A percentile compares a stretch with the other conserved stretches of the same genome.
Conservation (phyloP, 768 basidiomycete species). For the Saitozyma podzolica region DNA sequence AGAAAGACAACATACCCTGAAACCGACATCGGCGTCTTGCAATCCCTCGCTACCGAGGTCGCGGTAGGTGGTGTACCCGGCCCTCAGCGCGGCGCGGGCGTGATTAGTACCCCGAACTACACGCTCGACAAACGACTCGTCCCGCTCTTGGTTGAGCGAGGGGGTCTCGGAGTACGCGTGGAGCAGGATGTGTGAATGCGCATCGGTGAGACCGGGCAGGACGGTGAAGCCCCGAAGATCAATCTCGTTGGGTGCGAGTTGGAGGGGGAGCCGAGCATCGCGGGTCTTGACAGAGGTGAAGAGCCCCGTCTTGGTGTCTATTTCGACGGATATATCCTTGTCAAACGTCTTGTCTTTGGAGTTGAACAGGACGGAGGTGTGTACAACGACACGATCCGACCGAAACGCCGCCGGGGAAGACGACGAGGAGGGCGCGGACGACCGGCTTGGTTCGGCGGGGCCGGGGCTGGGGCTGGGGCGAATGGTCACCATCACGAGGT, state of each 20-base stretch:
- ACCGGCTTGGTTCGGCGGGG: too few relatives aligned
- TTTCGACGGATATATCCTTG: slow-evolving; percentile 8
- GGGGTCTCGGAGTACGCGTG: slow-evolving; percentile 22
- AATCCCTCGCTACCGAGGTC: slow-evolving; percentile 27
- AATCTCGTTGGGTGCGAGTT: slow-evolving; percentile 1
- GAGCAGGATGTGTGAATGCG: slow-evolving; percentile 28
- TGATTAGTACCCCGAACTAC: slow-evolving; percentile 26
- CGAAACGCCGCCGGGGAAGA: too few relatives aligned
- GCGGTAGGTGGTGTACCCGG: slow-evolving; percentile 31
- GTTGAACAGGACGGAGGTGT: slow-evolving; percentile 8
- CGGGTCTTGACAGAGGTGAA: slow-evolving; percentile 6
- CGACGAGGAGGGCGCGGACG: too few relatives aligned
- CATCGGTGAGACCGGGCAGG: slow-evolving; percentile 24
- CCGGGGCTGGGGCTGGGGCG: too few relatives aligned
- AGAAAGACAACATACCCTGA: too few relatives aligned
- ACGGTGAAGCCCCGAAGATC: slow-evolving; percentile 24
- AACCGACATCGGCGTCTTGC: slow-evolving; percentile 19
- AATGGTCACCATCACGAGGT: too few relatives aligned
- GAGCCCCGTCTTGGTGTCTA: slow-evolving; percentile 14
- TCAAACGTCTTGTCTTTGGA: slow-evolving; percentile 14
- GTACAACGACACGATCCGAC: too few relatives aligned
- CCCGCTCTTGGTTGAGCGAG: slow-evolving; percentile 24
- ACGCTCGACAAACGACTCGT: slow-evolving; percentile 26
- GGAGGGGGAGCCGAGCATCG: neutral
- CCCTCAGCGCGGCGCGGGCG: slow-evolving; percentile 18